phyloP scores from a whole-genome alignment of 352 stramenopile species.

The Phytopythium cucurbitacearum region DNA sequence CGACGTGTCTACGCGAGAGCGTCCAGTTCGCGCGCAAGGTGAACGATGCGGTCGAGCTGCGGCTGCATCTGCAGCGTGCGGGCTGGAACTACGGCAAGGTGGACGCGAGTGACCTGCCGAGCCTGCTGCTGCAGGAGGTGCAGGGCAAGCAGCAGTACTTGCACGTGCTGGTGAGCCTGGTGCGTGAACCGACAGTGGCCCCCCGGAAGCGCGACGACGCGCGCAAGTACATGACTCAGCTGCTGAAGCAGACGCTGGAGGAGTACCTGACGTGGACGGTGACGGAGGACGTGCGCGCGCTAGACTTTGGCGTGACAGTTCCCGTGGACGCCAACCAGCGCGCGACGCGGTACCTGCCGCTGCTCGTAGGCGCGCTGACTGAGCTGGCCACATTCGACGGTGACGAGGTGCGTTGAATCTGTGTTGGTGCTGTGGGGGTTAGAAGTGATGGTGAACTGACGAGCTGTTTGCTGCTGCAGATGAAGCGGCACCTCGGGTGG shows the following conservation, averaged over 20 bases:
- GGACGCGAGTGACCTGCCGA: conserved; percentile 43
- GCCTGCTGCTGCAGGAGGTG: conserved; percentile 70
- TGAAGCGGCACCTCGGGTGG: conserved; percentile 68
- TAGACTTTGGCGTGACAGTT: conserved; percentile 14
- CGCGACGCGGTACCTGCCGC: conserved; percentile 41
- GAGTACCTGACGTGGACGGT: conserved; percentile 71
- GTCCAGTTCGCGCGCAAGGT: conserved; percentile 69
- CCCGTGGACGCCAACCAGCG: conserved; percentile 49
- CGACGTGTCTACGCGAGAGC: conserved; percentile 59
- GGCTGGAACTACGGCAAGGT: conserved; percentile 53
- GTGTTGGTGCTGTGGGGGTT: not conserved
- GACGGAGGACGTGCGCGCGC: conserved; percentile 2
- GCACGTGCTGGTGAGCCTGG: conserved; percentile 55
- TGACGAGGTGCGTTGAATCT: conserved; percentile 35
- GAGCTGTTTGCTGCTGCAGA: conserved; percentile 24
- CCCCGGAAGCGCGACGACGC: conserved; percentile 55
- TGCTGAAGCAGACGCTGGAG: conserved; percentile 55
- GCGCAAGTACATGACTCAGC: conserved; percentile 55
- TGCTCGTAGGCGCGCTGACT: conserved; percentile 47
- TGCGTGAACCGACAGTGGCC: conserved; percentile 18
- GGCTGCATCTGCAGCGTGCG: conserved; percentile 35
- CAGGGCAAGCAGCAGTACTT: conserved; percentile 73
- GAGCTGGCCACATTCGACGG: conserved; percentile 46
- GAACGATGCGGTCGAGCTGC: conserved; percentile 59
- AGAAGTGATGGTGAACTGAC: conserved; percentile 6